A percentile compares a stretch with the other conserved stretches of the same genome.
phyloP scores from a whole-genome alignment of 2,329 filamentous ascomycete species.

The Colletotrichum lindemuthianum region DNA sequence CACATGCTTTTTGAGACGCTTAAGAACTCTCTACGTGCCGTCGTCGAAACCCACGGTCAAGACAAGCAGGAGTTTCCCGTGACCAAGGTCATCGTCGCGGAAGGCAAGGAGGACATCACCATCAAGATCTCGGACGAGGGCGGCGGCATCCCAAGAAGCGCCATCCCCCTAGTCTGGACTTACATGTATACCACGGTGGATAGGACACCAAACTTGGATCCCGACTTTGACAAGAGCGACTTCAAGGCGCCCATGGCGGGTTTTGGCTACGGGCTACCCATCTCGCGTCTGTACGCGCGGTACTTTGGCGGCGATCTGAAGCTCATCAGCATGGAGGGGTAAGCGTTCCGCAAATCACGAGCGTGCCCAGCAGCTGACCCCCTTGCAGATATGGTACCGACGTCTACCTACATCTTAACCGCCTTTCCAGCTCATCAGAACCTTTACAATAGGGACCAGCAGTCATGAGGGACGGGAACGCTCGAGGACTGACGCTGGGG shows the following conservation, averaged over 20 bases:
- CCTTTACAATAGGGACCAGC: conserved; percentile 94
- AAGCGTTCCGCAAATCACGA: conserved; percentile 49
- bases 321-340: conserved; percentile 99
- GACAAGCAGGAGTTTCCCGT: conserved; percentile 97
- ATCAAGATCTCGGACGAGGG: conserved; percentile 99
- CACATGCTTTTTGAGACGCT: conserved; percentile 99
- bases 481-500: conserved; percentile 73
- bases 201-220: conserved; percentile 91
- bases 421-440: conserved; percentile 93
- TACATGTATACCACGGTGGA: conserved; percentile 99
- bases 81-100: conserved; percentile 96
- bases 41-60: conserved; percentile 93
- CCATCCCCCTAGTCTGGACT: conserved; percentile 98
- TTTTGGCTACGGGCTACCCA: conserved; percentile 97
- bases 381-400: conserved; percentile 88
- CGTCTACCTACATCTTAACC: conserved; percentile 97
- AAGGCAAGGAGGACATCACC: conserved; percentile 98
- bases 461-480: conserved; percentile 80
- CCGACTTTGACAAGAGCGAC: conserved; percentile 98
- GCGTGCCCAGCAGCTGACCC: conserved; percentile 26
- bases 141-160: conserved; percentile 90
- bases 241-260: conserved; percentile 99
- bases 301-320: conserved; percentile 99
- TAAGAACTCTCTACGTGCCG: conserved; percentile 96
- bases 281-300: conserved; percentile 90